Percentiles rank a stretch among this genome's conserved stretches.
phyloP scores from a whole-genome alignment of 768 basidiomycete species.

The Daedaleopsis nitida region DNA sequence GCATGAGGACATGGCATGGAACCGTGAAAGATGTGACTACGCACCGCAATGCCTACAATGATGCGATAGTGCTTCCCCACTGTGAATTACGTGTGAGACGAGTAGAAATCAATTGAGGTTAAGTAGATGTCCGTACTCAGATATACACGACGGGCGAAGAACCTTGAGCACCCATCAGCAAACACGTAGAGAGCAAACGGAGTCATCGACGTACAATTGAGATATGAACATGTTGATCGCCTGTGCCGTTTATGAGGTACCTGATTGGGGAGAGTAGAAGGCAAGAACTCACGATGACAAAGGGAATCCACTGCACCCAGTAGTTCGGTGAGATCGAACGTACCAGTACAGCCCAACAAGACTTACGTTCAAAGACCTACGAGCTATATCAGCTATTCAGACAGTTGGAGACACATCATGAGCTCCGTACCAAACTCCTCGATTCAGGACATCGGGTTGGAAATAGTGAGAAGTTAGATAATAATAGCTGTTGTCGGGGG shows the following conservation, averaged over 20 bases:
- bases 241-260: neutral
- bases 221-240: conserved; percentile 2
- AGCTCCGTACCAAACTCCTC: neutral
- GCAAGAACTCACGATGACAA: neutral
- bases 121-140: neutral
- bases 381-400: neutral
- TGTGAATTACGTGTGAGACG: neutral
- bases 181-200: too few relatives aligned
- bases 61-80: conserved; percentile 7
- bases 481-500: neutral
- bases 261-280: neutral
- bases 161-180: neutral
- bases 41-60: conserved; percentile 2
- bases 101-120: neutral
- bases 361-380: neutral
- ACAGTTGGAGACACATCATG: neutral
- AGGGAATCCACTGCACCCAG: neutral
- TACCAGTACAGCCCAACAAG: neutral
- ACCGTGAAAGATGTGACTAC: neutral
- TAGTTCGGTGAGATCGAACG: neutral
- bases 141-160: conserved; percentile 7
- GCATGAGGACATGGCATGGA: neutral
- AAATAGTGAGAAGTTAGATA: conserved; percentile 1
- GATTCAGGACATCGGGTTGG: neutral
- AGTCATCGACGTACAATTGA: neutral